phyloP scores from a whole-genome alignment of 2,329 filamentous ascomycete genomes.

The Exophiala viscosa region DNA sequence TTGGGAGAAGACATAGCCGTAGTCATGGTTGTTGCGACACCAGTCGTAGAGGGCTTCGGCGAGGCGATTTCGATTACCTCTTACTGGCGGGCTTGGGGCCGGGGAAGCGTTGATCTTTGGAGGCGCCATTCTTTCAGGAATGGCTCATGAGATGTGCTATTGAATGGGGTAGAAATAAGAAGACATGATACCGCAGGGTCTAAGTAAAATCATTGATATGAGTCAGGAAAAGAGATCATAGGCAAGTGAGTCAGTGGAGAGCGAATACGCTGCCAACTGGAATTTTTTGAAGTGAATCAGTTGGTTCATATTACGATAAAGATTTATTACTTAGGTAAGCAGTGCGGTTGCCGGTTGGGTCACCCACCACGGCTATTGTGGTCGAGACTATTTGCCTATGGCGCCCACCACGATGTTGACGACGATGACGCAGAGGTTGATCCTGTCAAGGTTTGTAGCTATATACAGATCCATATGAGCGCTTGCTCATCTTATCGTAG shows the following conservation, averaged over 20 bases:
- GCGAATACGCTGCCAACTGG: slow-evolving; percentile 14
- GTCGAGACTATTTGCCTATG: too few relatives aligned
- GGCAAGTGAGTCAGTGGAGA: background rate
- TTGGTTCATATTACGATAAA: too few relatives aligned
- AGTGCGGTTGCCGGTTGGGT: too few relatives aligned
- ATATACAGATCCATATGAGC: too few relatives aligned
- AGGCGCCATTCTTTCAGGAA: slow-evolving; percentile 22
- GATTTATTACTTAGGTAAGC: too few relatives aligned
- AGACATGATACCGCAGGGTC: slow-evolving; percentile 25
- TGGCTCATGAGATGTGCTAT: slow-evolving; percentile 22
- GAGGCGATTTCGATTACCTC: slow-evolving; percentile 32
- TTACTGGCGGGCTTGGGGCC: slow-evolving; percentile 33
- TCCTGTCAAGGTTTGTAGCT: too few relatives aligned
- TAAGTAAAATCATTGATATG: slow-evolving; percentile 6
- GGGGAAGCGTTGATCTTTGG: slow-evolving; percentile 25
- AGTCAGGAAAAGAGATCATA: background rate
- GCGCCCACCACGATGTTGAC: too few relatives aligned
- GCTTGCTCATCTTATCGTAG: too few relatives aligned
- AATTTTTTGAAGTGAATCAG: background rate
- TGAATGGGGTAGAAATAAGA: slow-evolving; percentile 25
- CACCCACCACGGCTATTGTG: too few relatives aligned
- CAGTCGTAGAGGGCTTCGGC: slow-evolving; percentile 45
- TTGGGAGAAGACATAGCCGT: slow-evolving; percentile 46
- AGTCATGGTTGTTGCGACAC: slow-evolving; percentile 38
- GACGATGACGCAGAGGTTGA: too few relatives aligned